Evolutionary conservation across 352 stramenopile genomes (phyloP).

Genomic region (Pythium oligandrum): DNA sequence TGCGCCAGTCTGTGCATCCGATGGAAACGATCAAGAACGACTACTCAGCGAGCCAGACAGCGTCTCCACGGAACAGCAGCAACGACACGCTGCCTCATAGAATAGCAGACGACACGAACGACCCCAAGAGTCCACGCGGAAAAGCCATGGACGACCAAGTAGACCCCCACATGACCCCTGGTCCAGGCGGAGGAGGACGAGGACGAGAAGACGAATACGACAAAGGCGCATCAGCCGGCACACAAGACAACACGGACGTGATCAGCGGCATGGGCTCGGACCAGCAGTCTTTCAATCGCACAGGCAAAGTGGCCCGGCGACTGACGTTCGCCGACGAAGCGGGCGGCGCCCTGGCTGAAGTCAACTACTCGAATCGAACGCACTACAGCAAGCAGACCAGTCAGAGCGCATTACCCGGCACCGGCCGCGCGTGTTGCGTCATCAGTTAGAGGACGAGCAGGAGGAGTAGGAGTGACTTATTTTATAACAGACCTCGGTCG

Average conservation of each 20-base stretch:
- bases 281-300: background rate
- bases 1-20: slow-evolving; percentile 60
- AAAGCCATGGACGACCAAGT: too few relatives aligned
- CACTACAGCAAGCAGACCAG: slow-evolving; percentile 77
- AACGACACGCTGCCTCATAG: too few relatives aligned
- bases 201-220: slow-evolving; percentile 10
- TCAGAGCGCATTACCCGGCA: slow-evolving; percentile 22
- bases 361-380: slow-evolving; percentile 67
- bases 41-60: background rate
- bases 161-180: too few relatives aligned
- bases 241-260: background rate
- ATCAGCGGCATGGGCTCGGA: slow-evolving; percentile 1
- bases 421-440: slow-evolving; percentile 31
- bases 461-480: background rate
- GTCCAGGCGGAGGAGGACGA: slow-evolving; percentile 7
- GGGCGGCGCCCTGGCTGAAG: slow-evolving; percentile 46
- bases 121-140: too few relatives aligned
- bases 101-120: too few relatives aligned
- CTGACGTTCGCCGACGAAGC: slow-evolving; percentile 67
- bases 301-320: too few relatives aligned
- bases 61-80: slow-evolving; percentile 9
- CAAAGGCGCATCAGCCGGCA: too few relatives aligned
- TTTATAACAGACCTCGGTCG: background rate
- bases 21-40: slow-evolving; percentile 31
- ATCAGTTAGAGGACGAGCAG: slow-evolving; percentile 27